A percentile compares a stretch with the other conserved stretches of the same genome.
Conservation (phyloP, 148 eudicot species). For the Fagopyrum tataricum region DNA sequence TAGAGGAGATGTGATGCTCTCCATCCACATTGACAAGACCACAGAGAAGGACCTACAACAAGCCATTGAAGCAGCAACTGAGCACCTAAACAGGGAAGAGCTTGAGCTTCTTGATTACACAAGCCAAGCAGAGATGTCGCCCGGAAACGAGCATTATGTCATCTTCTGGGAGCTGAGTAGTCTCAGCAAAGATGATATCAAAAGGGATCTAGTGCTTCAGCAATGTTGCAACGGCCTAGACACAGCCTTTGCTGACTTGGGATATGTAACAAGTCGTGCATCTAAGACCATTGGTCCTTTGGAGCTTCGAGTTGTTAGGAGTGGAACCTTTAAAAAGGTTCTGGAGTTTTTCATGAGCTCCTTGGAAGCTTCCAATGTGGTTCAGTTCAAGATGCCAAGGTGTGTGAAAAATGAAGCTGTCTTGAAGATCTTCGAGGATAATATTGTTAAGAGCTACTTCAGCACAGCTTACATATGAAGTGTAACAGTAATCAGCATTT, state of each 20-base stretch:
- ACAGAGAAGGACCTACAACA: slow-evolving; percentile 58
- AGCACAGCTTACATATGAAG: slow-evolving; percentile 13
- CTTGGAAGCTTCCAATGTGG: background rate
- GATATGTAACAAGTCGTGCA: slow-evolving; percentile 25
- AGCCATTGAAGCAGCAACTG: slow-evolving; percentile 43
- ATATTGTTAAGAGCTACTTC: slow-evolving; percentile 10
- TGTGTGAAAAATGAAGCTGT: slow-evolving; percentile 12
- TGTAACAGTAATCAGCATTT: background rate
- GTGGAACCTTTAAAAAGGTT: slow-evolving; percentile 15
- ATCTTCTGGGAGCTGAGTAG: slow-evolving; percentile 46
- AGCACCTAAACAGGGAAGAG: slow-evolving; percentile 27
- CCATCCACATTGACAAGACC: slow-evolving; percentile 64
- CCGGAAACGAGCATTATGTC: slow-evolving; percentile 44
- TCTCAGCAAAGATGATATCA: slow-evolving; percentile 26
- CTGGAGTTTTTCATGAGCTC: background rate
- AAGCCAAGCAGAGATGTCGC: slow-evolving; percentile 32
- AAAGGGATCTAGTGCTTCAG: slow-evolving; percentile 8
- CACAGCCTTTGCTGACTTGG: slow-evolving; percentile 41
- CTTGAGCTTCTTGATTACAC: slow-evolving; percentile 56
- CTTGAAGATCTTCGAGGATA: slow-evolving; percentile 10
- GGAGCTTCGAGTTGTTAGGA: slow-evolving; percentile 14
- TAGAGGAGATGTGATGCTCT: slow-evolving; percentile 44
- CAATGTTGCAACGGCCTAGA: slow-evolving; percentile 56
- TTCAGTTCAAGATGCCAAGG: slow-evolving; percentile 18
- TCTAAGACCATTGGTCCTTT: slow-evolving; percentile 9